Conservation (phyloP, 495 filamentous ascomycete species). For the Neurospora sp. region DNA sequence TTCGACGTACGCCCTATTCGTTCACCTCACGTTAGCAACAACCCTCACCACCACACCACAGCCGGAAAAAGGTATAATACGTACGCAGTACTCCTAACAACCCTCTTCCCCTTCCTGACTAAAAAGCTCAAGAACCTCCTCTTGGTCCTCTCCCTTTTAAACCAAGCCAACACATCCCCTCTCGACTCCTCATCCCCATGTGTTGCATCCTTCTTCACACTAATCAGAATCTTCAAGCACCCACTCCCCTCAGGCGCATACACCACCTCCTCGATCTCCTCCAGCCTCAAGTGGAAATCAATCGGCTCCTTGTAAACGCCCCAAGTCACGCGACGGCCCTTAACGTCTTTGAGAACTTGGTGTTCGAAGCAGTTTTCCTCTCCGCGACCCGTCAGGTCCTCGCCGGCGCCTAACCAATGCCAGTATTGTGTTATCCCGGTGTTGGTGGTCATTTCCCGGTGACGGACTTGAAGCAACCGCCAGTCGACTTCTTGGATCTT, state of each 20-base stretch:
- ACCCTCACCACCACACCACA: background rate
- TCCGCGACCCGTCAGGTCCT: conserved; percentile 4
- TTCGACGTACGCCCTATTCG: conserved; percentile 11
- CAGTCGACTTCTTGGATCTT: conserved; percentile 32
- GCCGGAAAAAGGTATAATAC: conserved; percentile 1
- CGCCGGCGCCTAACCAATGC: conserved; percentile 26
- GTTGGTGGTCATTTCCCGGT: conserved; percentile 26
- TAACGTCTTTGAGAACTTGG: conserved; percentile 34
- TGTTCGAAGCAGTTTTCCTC: conserved; percentile 33
- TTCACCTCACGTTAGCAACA: background rate
- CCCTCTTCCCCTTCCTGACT: conserved; percentile 26
- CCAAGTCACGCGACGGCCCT: conserved; percentile 28
- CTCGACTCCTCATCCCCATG: conserved; percentile 8
- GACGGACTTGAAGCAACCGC: conserved; percentile 38
- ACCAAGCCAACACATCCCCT: conserved; percentile 30
- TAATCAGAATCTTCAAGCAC: conserved; percentile 22
- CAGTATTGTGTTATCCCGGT: conserved; percentile 39
- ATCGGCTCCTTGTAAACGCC: conserved; percentile 35
- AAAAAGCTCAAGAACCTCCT: conserved; percentile 32
- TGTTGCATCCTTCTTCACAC: conserved; percentile 12
- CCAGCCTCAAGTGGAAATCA: conserved; percentile 31
- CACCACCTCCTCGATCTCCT: conserved; percentile 29
- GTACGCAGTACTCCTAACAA: conserved; percentile 25
- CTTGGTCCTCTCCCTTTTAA: conserved; percentile 39
- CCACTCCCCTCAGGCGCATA: conserved; percentile 18